Evolutionary conservation across 164 flowering plant species (phyloP).

Genomic region (Chimonanthus salicifolius): DNA sequence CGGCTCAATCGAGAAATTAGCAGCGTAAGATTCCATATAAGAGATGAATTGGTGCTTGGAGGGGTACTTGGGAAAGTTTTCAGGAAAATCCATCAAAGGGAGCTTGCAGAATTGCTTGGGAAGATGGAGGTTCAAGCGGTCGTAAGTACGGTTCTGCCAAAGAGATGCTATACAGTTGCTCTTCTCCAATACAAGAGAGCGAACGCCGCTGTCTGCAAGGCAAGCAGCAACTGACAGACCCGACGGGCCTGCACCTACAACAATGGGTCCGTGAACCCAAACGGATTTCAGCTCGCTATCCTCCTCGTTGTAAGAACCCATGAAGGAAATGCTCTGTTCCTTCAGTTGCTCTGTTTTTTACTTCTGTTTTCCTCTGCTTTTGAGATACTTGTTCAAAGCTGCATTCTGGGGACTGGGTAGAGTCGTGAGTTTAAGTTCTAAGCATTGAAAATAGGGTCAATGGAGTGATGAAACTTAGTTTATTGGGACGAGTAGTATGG

Average conservation of each 20-base stretch:
- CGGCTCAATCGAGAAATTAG: conserved; percentile 52
- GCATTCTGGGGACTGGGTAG: background rate
- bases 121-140: conserved; percentile 74
- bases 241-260: conserved; percentile 92
- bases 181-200: conserved; percentile 62
- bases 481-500: background rate
- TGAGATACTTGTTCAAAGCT: background rate
- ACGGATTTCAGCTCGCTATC: conserved; percentile 12
- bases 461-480: conserved; percentile 5
- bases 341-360: background rate
- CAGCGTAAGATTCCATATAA: conserved; percentile 80
- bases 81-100: conserved; percentile 65
- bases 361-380: background rate
- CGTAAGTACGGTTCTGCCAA: conserved; percentile 63
- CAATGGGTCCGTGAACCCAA: conserved; percentile 54
- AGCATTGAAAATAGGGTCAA: conserved; percentile 12
- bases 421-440: conserved; percentile 8
- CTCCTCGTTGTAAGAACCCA: conserved; percentile 28
- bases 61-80: conserved; percentile 76
- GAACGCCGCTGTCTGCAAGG: conserved; percentile 43
- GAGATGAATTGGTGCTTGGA: conserved; percentile 67
- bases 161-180: conserved; percentile 73
- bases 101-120: conserved; percentile 82
- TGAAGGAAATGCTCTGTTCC: conserved; percentile 5
- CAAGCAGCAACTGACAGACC: conserved; percentile 88